These are phyloP conservation scores for Fusarium torreyae DNA, from an alignment of 2,329 filamentous ascomycete genomes.

Conservation along the genomic window DNA sequence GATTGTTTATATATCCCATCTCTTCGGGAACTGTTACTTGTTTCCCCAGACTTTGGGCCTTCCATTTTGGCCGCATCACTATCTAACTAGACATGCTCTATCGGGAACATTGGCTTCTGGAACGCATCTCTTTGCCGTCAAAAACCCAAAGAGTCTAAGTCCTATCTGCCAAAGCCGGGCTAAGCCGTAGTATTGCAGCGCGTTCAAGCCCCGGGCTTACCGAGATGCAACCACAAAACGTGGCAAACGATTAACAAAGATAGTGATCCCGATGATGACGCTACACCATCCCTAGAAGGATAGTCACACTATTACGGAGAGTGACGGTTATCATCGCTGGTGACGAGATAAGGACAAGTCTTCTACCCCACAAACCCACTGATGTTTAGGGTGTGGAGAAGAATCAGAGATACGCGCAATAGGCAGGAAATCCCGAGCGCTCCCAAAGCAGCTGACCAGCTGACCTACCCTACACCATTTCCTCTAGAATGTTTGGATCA, in stretches of 20 bases:
- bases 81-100: not conserved
- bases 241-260: constrained; percentile 18
- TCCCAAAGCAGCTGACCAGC: not conserved
- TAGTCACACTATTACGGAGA: not conserved
- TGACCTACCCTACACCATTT: not conserved
- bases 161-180: constrained; percentile 28
- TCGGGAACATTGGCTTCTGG: not conserved
- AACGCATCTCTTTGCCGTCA: not conserved
- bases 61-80: constrained; percentile 1
- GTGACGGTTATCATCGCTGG: constrained; percentile 34
- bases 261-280: constrained; percentile 21
- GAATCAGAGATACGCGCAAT: not conserved
- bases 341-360: constrained; percentile 18
- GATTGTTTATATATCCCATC: constrained; percentile 20
- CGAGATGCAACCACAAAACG: not conserved
- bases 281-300: not conserved
- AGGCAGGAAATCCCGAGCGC: constrained; percentile 36
- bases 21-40: constrained; percentile 35
- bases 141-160: not conserved
- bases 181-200: constrained; percentile 6
- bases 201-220: not conserved
- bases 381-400: constrained; percentile 1
- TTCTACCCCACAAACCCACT: constrained; percentile 11
- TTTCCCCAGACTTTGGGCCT: constrained; percentile 8
- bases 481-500: not conserved